Evolutionary conservation across 768 basidiomycete species (phyloP).

Genomic region (Phlebiopsis flavidoalba): DNA sequence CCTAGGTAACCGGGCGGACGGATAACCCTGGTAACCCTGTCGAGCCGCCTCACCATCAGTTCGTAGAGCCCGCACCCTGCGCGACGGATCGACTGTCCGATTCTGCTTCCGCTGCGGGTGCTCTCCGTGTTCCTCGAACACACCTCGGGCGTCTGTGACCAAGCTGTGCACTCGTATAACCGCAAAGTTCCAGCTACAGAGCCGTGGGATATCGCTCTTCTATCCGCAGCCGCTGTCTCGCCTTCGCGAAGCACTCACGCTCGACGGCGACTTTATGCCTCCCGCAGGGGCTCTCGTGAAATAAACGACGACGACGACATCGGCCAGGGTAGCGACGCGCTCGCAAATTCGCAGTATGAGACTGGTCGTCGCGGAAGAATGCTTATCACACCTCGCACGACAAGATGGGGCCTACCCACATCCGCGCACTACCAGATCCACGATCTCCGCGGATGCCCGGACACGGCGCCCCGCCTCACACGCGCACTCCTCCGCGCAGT

Average conservation of each 20-base stretch:
- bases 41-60: background rate
- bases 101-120: background rate
- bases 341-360: too few species aligned
- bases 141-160: background rate
- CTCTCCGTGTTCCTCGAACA: background rate
- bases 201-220: background rate
- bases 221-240: slow-evolving; percentile 2
- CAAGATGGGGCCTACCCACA: too few species aligned
- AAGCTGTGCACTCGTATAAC: background rate
- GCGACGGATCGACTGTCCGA: background rate
- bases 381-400: too few species aligned
- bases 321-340: too few species aligned
- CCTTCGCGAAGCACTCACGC: background rate
- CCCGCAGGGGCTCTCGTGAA: background rate
- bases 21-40: background rate
- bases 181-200: background rate
- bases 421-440: too few species aligned
- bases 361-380: too few species aligned
- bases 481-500: too few species aligned
- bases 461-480: too few species aligned
- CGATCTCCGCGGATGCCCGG: too few species aligned
- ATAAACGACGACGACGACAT: too few species aligned
- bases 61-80: background rate
- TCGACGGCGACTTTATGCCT: background rate
- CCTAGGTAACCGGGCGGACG: background rate